Evolutionary conservation across 2,329 filamentous ascomycete genomes (phyloP), one percentile per base, ranked within the genome.

Genomic region (Penicillium sp.): DNA sequence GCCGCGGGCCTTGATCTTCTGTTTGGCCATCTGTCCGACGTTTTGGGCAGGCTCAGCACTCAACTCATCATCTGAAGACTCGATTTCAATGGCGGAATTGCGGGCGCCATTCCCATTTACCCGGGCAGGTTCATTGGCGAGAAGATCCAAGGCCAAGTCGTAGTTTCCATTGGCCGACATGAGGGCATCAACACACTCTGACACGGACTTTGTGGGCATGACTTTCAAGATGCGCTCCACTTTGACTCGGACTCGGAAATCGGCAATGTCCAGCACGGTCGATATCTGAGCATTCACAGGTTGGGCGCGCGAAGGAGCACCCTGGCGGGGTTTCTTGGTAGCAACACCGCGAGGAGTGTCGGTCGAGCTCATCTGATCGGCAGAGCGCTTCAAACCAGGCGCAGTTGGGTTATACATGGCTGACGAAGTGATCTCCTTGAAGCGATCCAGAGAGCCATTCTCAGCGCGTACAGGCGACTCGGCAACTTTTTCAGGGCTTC

Each of bases 1-100:
- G 14, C 79, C 79, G 6, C 83, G 83, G 11, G 79, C 80, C 64
- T 85, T 84, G 35, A 87, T 79, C 53, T 81, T 78, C 64, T 85
- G 83, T 67, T 84, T 85, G 72, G 66, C 83, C 43, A 63, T 64
- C 2, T 62, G 67, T 4, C 52, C 42, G 6, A 58, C 55, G 5
- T 62, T 73, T 33, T 63, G 62, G 14, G 66, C 59, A 7, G 68
- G 52, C 6, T 68, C 59, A 7, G 63, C 60, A 52, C 65, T 73
- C 57, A 79, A 61, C 60, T 80, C 78, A 61, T 81, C 78, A 30
- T 80, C 78, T 1, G 79, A 81, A 0, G 72, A 72, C n/a, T 64
- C 66, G 33, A 70, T 60, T 8, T 59, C 68, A 19, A 68, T 67
- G 40, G 80, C 78, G 25, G 79, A 74, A 14, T 73, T 37, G 6